Base-by-base conservation (phyloP, 2,329 filamentous ascomycete genomes). In the Paraphoma sp. region DNA sequence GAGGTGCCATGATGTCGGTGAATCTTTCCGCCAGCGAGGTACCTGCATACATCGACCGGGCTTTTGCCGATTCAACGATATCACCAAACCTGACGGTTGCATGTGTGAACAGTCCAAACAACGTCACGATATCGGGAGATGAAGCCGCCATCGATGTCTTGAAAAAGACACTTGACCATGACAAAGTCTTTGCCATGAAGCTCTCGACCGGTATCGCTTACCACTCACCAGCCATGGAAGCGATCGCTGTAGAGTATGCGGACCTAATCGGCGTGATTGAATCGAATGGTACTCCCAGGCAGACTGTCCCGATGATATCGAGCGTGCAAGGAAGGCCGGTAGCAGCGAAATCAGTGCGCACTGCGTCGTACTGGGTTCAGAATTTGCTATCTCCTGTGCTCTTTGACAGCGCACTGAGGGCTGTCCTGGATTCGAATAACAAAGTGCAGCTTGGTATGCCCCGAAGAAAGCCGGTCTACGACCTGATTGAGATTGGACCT, bases 121-220 rank as follows among this genome's bases (percentile, higher is more conserved):
- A 75, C 36, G 67, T 82, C 1, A 84, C 82, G 0, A 41, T 83
- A 0, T 81, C 80, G 7, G 82, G 82, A 0, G 77, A 82, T 53
- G 53, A 41, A 0, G 66, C 72, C 50, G 77, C 75, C 1, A 72
- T 83, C 6, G 61, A 72, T 0, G 63, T 74, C 45, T 57, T 76
- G 3, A 45, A 3, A 61, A 74, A 55, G 71, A 69, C 5, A 0
- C 57, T 83, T 0, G 64, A 76, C 1, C 63, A 71, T 3, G 62
- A 76, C 16, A 64, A 72, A 3, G 70, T 74, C 6, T 83, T 83
- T 56, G 72, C 68, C 2, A 69, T 78, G 1, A 56, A 67, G 11
- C 74, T 84, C 2, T 33, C 46, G 9, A 79, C 81, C 1, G 76
- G 79, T 28, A 72, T 67, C 10, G 81, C 81, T 0, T 83, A 82